A percentile compares a stretch with the other conserved stretches of the same genome.
Evolutionary conservation across 148 eudicot species (phyloP).

Genomic region (Dysphania ambrosioides): DNA sequence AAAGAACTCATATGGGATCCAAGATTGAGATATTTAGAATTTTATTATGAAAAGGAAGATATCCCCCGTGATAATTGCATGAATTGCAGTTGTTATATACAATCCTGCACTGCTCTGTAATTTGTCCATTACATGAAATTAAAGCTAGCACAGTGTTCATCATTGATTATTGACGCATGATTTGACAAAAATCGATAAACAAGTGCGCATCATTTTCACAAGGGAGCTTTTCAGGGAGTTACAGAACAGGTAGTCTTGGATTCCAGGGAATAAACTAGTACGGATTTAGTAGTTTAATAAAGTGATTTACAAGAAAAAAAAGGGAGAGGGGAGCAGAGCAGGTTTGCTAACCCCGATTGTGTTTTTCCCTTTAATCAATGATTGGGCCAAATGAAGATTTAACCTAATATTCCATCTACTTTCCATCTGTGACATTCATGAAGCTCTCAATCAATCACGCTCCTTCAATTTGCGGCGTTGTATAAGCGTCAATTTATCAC

Average conservation of each 20-base stretch:
- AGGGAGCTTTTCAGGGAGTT: background rate
- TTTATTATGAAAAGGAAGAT: too few species aligned
- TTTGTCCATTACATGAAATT: too few species aligned
- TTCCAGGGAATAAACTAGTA: too few species aligned
- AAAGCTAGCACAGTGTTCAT: too few species aligned
- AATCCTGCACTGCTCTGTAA: too few species aligned
- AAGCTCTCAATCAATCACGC: background rate
- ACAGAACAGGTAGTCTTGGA: too few species aligned
- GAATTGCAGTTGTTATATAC: too few species aligned
- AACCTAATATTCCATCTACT: conserved; percentile 22
- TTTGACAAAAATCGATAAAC: background rate
- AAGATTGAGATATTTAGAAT: too few species aligned
- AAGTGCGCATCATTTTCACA: background rate
- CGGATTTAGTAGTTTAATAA: too few species aligned
- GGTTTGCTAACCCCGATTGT: background rate
- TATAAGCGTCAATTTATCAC: background rate
- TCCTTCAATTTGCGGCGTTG: background rate
- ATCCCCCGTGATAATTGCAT: too few species aligned
- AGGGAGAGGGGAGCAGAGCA: background rate
- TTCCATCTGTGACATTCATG: background rate
- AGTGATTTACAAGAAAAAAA: background rate
- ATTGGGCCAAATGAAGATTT: background rate
- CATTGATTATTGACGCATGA: background rate
- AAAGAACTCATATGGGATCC: too few species aligned
- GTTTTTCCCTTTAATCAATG: background rate